Base-by-base conservation (phyloP, 805 yeast genomes). In the Wickerhamomyces alni region DNA sequence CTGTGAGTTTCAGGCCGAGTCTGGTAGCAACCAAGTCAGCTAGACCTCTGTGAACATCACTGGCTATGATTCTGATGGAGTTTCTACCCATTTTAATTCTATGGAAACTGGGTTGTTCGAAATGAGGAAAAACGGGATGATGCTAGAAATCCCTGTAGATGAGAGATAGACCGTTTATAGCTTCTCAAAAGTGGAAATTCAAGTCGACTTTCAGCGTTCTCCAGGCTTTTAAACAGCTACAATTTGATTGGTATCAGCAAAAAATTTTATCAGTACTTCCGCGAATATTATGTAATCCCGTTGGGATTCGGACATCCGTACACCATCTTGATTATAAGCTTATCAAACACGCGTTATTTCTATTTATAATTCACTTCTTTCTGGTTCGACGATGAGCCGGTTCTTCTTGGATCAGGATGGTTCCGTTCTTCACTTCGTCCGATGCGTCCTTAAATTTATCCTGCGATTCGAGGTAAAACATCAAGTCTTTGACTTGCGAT, bases 391-490 rank as follows among this genome's bases (percentile, higher is more conserved):
- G n/a, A n/a, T n/a, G n/a, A n/a, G n/a, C n/a, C n/a, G n/a, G n/a
- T n/a, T n/a, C n/a, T 19, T 37, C 45, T 22, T 48, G 50, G 5
- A 82, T 64, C 1, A 82, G 63, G 0, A 84, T 61, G 4, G 77
- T 74, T 0, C 95, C 95, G 45, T 87, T 81, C 48, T 67, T 76
- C 13, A 82, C 81, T 27, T 82, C 91, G 11, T 82, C 82, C 3
- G 79, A 72, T 17, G 86, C 84, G 52, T 77, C 75, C 50, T 78
- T 75, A 51, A 87, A 74, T 60, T 82, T 84, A 40, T 79, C 82
- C 54, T 76, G 84, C 0, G 84, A 71, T 42, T 83, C 91, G 30
- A 87, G 60, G 52, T 68, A 86, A 46, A 86, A 82, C 95, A 88
- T 85, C 38, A 87, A 58, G 57, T 87, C 96, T 22, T 70, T 74